Evolutionary conservation across 2,329 filamentous ascomycete species (phyloP).

Genomic region (Zasmidium cellare): DNA sequence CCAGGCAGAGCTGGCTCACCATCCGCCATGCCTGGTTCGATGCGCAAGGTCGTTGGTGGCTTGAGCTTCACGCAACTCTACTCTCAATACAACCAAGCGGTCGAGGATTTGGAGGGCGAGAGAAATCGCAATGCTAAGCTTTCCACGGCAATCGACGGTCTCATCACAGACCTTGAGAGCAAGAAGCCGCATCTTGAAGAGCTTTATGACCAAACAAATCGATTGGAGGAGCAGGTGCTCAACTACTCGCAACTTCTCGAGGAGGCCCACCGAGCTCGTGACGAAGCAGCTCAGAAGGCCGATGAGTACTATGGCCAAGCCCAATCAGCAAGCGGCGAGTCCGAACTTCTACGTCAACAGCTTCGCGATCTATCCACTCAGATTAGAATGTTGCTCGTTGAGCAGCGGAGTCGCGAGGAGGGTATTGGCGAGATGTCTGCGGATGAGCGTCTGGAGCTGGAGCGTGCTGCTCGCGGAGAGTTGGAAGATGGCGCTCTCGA

Average conservation of each 20-base stretch:
- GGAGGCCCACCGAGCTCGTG: conserved; percentile 76
- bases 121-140: conserved; percentile 74
- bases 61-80: conserved; percentile 65
- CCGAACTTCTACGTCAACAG: conserved; percentile 78
- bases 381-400: conserved; percentile 85
- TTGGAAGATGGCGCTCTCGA: conserved; percentile 68
- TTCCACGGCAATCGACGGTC: conserved; percentile 75
- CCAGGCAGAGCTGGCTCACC: conserved; percentile 45
- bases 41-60: conserved; percentile 52
- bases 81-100: conserved; percentile 61
- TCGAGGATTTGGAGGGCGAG: conserved; percentile 72
- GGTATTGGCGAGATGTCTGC: conserved; percentile 70
- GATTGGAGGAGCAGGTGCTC: conserved; percentile 75
- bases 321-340: conserved; percentile 62
- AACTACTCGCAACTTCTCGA: conserved; percentile 79
- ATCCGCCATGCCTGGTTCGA: conserved; percentile 49
- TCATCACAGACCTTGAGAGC: conserved; percentile 80
- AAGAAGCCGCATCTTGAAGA: conserved; percentile 88
- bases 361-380: conserved; percentile 87
- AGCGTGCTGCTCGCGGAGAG: conserved; percentile 75
- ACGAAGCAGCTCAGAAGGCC: conserved; percentile 73
- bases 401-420: conserved; percentile 78
- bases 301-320: conserved; percentile 77
- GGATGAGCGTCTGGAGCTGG: conserved; percentile 72
- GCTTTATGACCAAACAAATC: conserved; percentile 75